A percentile compares a stretch with the other conserved stretches of the same genome.
Conservation (phyloP, 169 alveolate genomes). For the Plasmodium gallinaceum region DNA sequence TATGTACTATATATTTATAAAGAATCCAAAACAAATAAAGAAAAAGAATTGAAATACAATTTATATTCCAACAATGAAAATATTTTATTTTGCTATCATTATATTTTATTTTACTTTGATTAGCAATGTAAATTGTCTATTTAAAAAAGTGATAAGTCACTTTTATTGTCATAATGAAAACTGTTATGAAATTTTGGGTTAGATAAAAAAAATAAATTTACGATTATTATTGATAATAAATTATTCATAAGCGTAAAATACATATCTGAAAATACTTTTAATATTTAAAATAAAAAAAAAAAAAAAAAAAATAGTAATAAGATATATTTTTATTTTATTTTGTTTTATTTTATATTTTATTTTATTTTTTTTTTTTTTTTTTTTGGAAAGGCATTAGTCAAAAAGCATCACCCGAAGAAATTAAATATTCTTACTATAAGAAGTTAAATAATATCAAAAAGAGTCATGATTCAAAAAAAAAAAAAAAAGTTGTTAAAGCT, state of each 20-base stretch:
- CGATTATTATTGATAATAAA: too few relatives aligned
- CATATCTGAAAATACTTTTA: too few relatives aligned
- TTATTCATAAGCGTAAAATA: too few relatives aligned
- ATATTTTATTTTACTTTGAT: slow-evolving; percentile 23
- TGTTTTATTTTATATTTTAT: neutral
- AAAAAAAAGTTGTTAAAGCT: slow-evolving; percentile 46
- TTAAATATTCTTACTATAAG: slow-evolving; percentile 17
- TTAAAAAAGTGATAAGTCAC: slow-evolving; percentile 24
- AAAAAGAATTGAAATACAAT: neutral
- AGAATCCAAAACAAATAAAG: too few relatives aligned
- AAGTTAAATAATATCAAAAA: slow-evolving; percentile 8
- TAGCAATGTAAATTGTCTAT: slow-evolving; percentile 56
- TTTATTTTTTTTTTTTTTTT: neutral
- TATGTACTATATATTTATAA: too few relatives aligned
- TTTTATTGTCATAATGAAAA: slow-evolving; percentile 59
- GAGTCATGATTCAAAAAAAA: slow-evolving; percentile 14
- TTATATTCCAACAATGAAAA: slow-evolving; percentile 28
- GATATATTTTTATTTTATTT: neutral
- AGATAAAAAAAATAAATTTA: neutral
- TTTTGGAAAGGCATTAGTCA: slow-evolving; percentile 21
- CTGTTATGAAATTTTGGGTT: slow-evolving; percentile 58
- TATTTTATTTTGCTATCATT: slow-evolving; percentile 5
- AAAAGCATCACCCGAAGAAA: slow-evolving; percentile 15
- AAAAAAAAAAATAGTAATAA: too few relatives aligned
- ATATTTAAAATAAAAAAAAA: too few relatives aligned